Evolutionary conservation across 2,329 filamentous ascomycete species (phyloP), one percentile per base, ranked within the genome.

Genomic region (Fonsecaea nubica): DNA sequence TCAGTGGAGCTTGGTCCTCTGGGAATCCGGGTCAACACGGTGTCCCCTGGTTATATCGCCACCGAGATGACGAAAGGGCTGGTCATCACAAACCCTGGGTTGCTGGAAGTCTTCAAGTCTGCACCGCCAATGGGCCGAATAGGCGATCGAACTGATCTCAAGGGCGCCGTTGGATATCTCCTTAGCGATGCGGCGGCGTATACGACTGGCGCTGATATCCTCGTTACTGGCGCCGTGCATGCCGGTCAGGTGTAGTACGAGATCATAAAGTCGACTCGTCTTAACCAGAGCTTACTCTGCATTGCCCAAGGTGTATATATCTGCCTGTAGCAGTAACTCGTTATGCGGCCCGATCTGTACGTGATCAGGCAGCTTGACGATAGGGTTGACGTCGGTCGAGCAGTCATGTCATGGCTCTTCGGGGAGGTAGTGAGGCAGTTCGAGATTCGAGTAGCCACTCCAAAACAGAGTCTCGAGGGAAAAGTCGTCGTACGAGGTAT

Each of bases 1-100:
- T 75, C 74, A 0, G 82, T 83, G 77, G 82, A 84, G 72, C 83
- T 82, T 79, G 78, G 79, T n/a, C 75, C 81, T 58, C 76, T 83
- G 67, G 78, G 78, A 48, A 82, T 82, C 67, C 75, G 80, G 4
- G 80, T 82, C 68, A 84, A 84, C 76, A 77, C 75, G 30, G 76
- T 85, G 52, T 82, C 80, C 0, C 82, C 82, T 0, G 82, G 70
- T 4, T 71, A 66, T 62, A 82, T 83, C 65, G 77, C 80, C 58
- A 82, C 80, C 3, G 75, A 79, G 48, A 82, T 82, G 80, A 80
- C 81, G 9, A 79, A 80, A 72, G 74, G 77, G 40, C 71, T 81
- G 35, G 80, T 80, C 61, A 52, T 57, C 15, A 60, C 65, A 38
- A 62, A 65, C 21, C 69, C 69, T 4, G 65, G 67, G 32, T 45